Conservation (phyloP, 257 asterid species). For the Solanum raphanifolium region DNA sequence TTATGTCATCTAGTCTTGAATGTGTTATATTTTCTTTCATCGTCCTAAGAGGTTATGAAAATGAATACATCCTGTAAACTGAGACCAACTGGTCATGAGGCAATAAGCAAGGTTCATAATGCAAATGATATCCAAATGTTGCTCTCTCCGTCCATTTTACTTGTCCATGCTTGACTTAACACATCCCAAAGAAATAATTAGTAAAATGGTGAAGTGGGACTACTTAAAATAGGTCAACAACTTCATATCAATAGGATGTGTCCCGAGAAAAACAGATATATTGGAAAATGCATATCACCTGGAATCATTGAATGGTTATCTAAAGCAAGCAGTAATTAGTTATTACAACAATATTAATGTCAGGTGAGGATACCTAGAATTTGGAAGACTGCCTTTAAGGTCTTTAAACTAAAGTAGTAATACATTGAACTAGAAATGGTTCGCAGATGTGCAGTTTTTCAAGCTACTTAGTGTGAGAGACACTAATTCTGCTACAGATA, state of each 20-base stretch:
- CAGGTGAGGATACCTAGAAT: slow-evolving; percentile 20
- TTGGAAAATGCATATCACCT: background rate
- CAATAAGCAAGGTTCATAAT: background rate
- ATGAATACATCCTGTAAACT: background rate
- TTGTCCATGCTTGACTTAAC: background rate
- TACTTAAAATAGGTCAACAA: background rate
- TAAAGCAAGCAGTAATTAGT: background rate
- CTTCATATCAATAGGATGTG: background rate
- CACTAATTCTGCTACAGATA: background rate
- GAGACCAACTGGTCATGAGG: background rate
- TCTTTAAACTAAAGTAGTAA: background rate
- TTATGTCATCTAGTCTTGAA: background rate
- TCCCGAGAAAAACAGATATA: background rate
- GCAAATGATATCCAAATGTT: background rate
- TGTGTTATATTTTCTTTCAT: background rate
- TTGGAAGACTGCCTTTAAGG: background rate
- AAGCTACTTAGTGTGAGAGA: background rate
- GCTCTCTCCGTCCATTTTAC: background rate
- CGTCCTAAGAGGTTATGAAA: background rate
- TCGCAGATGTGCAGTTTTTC: background rate
- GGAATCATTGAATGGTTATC: background rate
- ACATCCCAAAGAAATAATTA: background rate
- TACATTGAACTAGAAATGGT: background rate
- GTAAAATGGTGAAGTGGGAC: background rate
- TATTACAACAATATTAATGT: slow-evolving; percentile 28